A percentile compares a stretch with the other conserved stretches of the same genome.
These are phyloP conservation scores for Allantophomopsis lycopodina DNA, from an alignment of 2,329 filamentous ascomycete genomes.

Conservation along the genomic window DNA sequence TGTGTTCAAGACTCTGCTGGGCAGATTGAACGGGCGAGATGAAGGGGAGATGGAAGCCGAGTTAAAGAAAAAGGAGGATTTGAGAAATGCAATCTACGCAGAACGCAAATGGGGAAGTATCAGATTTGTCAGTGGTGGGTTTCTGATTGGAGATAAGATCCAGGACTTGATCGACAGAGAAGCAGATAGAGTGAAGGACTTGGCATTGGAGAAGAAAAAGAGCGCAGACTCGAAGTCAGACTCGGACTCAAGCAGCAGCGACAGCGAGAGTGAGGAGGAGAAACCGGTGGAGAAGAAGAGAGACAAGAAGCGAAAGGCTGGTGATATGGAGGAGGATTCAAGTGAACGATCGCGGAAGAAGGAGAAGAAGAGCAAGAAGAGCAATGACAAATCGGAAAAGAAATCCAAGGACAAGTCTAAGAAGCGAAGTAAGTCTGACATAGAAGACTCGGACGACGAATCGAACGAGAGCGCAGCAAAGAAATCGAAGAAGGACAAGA, in stretches of 20 bases:
- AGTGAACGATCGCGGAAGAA: background rate
- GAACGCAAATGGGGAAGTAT: constrained; percentile 67
- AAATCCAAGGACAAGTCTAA: constrained; percentile 22
- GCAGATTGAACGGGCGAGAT: constrained; percentile 77
- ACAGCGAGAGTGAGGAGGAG: constrained; percentile 8
- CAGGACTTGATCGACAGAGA: constrained; percentile 27
- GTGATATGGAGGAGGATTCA: background rate
- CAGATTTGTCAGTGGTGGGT: constrained; percentile 78
- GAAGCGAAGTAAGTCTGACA: constrained; percentile 17
- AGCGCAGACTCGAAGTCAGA: constrained; percentile 5
- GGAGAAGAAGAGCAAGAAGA: constrained; percentile 27
- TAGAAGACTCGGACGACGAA: constrained; percentile 9
- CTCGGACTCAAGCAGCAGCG: background rate
- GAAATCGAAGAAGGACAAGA: constrained; percentile 36
- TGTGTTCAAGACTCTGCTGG: constrained; percentile 74
- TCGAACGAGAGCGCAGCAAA: constrained; percentile 15
- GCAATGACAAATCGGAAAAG: constrained; percentile 18
- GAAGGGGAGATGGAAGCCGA: constrained; percentile 61
- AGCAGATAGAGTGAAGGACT: constrained; percentile 16
- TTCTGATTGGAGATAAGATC: constrained; percentile 44
- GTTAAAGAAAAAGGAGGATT: constrained; percentile 50
- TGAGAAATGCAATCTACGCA: constrained; percentile 61
- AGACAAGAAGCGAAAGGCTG: constrained; percentile 9
- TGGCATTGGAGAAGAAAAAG: constrained; percentile 12
- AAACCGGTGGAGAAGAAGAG: constrained; percentile 12